Base-by-base conservation (phyloP, 257 asterid genomes). In the Scutellaria baicalensis region DNA sequence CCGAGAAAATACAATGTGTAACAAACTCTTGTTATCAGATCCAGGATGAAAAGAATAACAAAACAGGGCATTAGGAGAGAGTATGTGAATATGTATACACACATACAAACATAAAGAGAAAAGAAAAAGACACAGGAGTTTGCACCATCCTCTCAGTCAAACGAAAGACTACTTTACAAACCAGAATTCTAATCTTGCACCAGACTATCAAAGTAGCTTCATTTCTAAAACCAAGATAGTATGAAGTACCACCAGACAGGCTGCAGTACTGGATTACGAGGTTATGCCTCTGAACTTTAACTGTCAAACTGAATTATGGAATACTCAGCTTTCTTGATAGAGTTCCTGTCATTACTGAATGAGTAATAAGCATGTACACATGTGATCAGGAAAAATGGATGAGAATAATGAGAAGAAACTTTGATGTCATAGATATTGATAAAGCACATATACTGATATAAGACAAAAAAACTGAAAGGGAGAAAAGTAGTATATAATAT, bases 31-130 rank as follows among this genome's bases (percentile, higher is more conserved):
- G 20, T 40, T 16, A 10, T 40, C 79, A 7, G 21, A 64, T 50
- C 20, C 10, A 64, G 21, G 21, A 71, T 21, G 51, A 71, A 55
- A 64, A 52, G 31, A 33, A 72, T 49, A 36, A 76, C n/a, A 6
- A 35, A 33, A 59, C 9, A 8, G 10, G 45, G 75, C 14, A 69
- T n/a, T 31, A 73, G 59, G 33, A 27, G 33, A 27, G 4, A 27
- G 4, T 27, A 27, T 27, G 33, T 27, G 33, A 27, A 27, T 1
- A 27, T 27, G 33, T 27, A 27, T 1, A 27, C 33, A 27, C 33
- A 8, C 8, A 12, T 17, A 62, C 12, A 33, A 39, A 40, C 10
- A 18, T 1, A 9, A 61, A 48, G 21, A 40, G 42, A 12, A 14
- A 3, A 21, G 49, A 1, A 10, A 50, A 61, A 7, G 54, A 59